Percentiles rank a stretch among this genome's conserved stretches.
Conservation (phyloP, 495 filamentous ascomycete species). For the Penicillium psychrofluorescens region DNA sequence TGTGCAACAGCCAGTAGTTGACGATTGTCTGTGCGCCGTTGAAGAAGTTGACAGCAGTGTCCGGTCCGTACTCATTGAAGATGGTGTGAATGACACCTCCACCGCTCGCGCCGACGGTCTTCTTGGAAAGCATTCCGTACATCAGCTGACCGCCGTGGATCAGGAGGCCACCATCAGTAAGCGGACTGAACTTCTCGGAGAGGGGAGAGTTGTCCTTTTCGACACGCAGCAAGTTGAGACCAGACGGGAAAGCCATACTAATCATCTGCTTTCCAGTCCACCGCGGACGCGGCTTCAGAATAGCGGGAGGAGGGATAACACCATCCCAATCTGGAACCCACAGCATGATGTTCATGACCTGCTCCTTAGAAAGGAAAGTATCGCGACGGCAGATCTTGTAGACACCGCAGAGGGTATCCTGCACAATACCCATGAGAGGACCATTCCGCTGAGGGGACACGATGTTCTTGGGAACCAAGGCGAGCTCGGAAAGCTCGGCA, state of each 20-base stretch:
- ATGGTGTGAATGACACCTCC: constrained; percentile 92
- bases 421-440: constrained; percentile 98
- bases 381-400: constrained; percentile 96
- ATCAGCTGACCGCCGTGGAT: constrained; percentile 84
- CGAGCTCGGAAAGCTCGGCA: constrained; percentile 86
- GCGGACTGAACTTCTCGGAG: constrained; percentile 51
- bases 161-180: constrained; percentile 72
- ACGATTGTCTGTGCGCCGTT: constrained; percentile 89
- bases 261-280: constrained; percentile 99
- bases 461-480: constrained; percentile 94
- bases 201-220: constrained; percentile 45
- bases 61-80: constrained; percentile 84
- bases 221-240: constrained; percentile 69
- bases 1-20: constrained; percentile 96
- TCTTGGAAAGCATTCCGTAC: constrained; percentile 86
- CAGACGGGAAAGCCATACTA: constrained; percentile 82
- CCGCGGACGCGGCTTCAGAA: constrained; percentile 80
- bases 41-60: constrained; percentile 88
- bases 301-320: constrained; percentile 81
- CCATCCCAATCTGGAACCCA: constrained; percentile 99
- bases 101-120: constrained; percentile 79
- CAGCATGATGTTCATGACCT: constrained; percentile 91
- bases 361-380: constrained; percentile 78
- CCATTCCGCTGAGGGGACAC: constrained; percentile 96
- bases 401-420: constrained; percentile 91